Base-by-base conservation (phyloP, 306 rosid species). In the Pterocarpus macrocarpus region DNA sequence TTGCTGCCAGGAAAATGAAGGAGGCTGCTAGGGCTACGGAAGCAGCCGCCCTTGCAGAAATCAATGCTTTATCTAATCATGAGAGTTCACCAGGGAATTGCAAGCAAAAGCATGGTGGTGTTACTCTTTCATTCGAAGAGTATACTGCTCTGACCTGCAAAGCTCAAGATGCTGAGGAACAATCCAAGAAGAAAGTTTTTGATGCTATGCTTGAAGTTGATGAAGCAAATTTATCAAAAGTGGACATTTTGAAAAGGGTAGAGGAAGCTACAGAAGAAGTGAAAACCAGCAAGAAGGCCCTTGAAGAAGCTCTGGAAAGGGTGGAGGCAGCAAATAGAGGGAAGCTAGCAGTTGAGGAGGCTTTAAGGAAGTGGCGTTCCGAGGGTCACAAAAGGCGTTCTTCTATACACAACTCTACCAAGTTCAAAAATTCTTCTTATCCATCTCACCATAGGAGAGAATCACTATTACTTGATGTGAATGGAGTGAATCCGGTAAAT, bases 1-100 rank as follows among this genome's bases (percentile, higher is more conserved):
- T 88, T 81, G 99, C 99, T 0, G 97, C 97, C 8, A 88, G 89
- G 67, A 96, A 92, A 86, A 92, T 90, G 91, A 96, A 92, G 83
- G 94, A 87, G 74, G 99, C 99, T 56, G 89, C 99, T 53, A 85
- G 91, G 77, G 98, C 97, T 1, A 91, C 92, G 8, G 98, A 95
- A 83, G 90, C 91, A 35, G 82, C 80, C 80, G 90, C 97, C 11
- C 69, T 90, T 16, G 89, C 90, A 5, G 98, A 96, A 82, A 89
- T 92, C n/a, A 89, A 88, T 72, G 91, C 89, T 41, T 73, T 90
- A 50, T 89, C 85, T 61, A 49, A 38, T 71, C 87, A 41, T 7
- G 69, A 69, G 22, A 81, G 68, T 59, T 47, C 80, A 63, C 38
- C 69, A 6, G 61, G 44, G 22, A 66, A 78, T 62, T 59, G 63